Evolutionary conservation across 1,139 yeast species (phyloP).

Genomic region (Nematodospora anomalae): DNA sequence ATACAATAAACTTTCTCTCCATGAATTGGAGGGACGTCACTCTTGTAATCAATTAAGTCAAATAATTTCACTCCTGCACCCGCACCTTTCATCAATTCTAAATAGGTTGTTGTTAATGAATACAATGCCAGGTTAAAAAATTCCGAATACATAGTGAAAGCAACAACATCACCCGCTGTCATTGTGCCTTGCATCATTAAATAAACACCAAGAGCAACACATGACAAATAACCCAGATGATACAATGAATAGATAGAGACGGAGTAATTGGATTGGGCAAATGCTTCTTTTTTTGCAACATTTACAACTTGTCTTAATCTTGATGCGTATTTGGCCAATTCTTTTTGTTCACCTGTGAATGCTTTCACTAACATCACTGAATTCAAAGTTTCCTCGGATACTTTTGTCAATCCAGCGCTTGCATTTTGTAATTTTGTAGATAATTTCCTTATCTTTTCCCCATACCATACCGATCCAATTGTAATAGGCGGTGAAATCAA

Average conservation of each 20-base stretch:
- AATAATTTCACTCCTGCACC: conserved; percentile 54
- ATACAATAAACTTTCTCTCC: conserved; percentile 36
- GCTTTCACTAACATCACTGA: conserved; percentile 47
- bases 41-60: conserved; percentile 44
- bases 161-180: conserved; percentile 50
- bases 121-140: conserved; percentile 50
- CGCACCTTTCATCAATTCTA: conserved; percentile 57
- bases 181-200: conserved; percentile 43
- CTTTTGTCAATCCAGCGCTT: conserved; percentile 48
- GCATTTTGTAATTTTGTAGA: conserved; percentile 48
- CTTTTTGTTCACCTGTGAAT: conserved; percentile 47
- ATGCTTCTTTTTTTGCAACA: conserved; percentile 48
- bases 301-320: conserved; percentile 42
- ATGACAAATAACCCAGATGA: conserved; percentile 47
- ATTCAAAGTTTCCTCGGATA: conserved; percentile 47
- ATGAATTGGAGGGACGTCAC: conserved; percentile 44
- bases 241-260: conserved; percentile 48
- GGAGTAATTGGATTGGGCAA: conserved; percentile 48
- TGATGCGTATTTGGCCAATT: conserved; percentile 40
- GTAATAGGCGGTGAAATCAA: conserved; percentile 55
- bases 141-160: conserved; percentile 51
- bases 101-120: conserved; percentile 51
- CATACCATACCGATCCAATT: conserved; percentile 51
- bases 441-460: conserved; percentile 45
- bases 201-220: conserved; percentile 47